Base-by-base conservation (phyloP, 169 alveolate genomes). In the Cryptosporidium andersoni region DNA sequence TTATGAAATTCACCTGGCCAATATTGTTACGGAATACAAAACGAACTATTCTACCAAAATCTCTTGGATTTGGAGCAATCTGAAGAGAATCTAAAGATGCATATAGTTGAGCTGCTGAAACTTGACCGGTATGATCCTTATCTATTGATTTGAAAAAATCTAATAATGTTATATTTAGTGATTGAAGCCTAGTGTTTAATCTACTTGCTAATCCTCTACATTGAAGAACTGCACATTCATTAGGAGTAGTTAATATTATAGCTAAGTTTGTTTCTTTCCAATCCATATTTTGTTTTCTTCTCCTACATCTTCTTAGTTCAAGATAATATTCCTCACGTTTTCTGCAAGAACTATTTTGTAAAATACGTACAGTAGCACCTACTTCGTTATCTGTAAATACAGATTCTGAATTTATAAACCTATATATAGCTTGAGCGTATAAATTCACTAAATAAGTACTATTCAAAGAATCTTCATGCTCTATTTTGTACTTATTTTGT, bases 171-270 rank as follows among this genome's bases (percentile, higher is more conserved):
- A 68, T 68, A 68, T 68, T 68, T 11, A 9, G 56, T 34, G 39
- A 55, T 16, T 68, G 58, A 52, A 68, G 47, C n/a, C 47, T 12
- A 25, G 82, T 52, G 36, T 51, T n/a, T 3, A 68, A 48, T 55
- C 82, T 52, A 36, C 67, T 55, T 8, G 82, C 82, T 36, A 68
- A 25, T 6, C 67, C 82, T 68, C 67, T 68, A 42, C 82, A 68
- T 56, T 68, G 82, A 2, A 68, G 6, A 8, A 68, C 37, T 9
- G 82, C 82, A 11, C 67, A 68, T 56, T 68, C 82, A 42, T 68
- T 68, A 40, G 82, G 82, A 5, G 82, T 68, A 9, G 82, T 55
- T 16, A 68, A 55, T 3, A 68, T 52, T 4, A 55, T 8, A 1
- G 60, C 37, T n/a, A 68, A 55, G 36, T 56, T 56, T 16, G 16